phyloP scores from a whole-genome alignment of 345 rosid genomes.

The Lepidium didymum region DNA sequence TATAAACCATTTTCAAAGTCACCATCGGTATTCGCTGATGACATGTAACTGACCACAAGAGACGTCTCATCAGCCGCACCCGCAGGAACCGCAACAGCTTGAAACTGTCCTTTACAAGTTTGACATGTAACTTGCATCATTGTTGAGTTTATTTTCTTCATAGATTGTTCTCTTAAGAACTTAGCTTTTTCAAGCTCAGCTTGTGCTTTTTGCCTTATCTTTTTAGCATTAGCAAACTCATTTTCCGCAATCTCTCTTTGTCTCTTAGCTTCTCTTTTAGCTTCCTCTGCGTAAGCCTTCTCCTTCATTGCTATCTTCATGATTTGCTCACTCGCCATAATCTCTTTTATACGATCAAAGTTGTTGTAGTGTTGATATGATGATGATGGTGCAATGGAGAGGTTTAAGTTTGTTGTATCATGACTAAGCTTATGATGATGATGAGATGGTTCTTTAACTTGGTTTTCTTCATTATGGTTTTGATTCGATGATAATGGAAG shows the following conservation, averaged over 20 bases:
- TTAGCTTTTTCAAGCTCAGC: conserved; percentile 69
- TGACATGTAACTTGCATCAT: conserved; percentile 71
- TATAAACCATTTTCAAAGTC: conserved; percentile 17
- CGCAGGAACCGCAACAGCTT: conserved; percentile 28
- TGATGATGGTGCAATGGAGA: conserved; percentile 51
- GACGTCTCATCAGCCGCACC: conserved; percentile 60
- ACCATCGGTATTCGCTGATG: conserved; percentile 74
- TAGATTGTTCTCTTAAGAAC: conserved; percentile 52
- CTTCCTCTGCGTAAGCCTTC: conserved; percentile 64
- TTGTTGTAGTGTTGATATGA: conserved; percentile 22
- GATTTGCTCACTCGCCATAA: conserved; percentile 38
- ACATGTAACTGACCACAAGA: conserved; percentile 70
- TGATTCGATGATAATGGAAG: conserved; percentile 38
- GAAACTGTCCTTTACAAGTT: conserved; percentile 63
- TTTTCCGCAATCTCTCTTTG: conserved; percentile 74
- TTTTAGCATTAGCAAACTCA: conserved; percentile 60
- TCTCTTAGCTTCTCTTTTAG: conserved; percentile 57
- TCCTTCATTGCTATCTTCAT: conserved; percentile 54
- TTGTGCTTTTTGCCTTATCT: conserved; percentile 67
- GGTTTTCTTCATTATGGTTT: conserved; percentile 22
- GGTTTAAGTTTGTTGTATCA: conserved; percentile 47
- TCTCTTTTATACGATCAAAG: conserved; percentile 39
- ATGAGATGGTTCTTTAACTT: conserved; percentile 19
- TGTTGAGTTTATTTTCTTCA: conserved; percentile 56
- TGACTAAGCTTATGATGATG: background rate